A percentile compares a stretch with the other conserved stretches of the same genome.
Conservation (phyloP, 2,329 filamentous ascomycete genomes). For the Plenodomus tracheiphilus region DNA sequence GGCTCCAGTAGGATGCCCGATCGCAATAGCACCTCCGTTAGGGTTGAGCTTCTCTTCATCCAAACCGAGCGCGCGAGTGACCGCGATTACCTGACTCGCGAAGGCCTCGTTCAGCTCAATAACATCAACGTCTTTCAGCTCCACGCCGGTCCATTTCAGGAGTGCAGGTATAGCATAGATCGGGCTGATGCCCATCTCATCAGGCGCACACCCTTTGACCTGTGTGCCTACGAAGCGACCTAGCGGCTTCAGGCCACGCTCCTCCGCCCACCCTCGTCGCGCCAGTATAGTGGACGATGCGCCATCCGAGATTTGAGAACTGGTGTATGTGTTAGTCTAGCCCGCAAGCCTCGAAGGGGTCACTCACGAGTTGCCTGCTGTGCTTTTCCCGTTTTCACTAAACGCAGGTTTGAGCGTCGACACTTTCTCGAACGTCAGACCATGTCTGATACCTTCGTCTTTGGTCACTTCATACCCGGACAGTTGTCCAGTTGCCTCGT, state of each 20-base stretch:
- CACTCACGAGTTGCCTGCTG: slow-evolving; percentile 73
- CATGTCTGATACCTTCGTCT: slow-evolving; percentile 89
- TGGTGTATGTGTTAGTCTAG: slow-evolving; percentile 40
- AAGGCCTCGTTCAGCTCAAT: slow-evolving; percentile 97
- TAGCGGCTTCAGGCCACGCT: slow-evolving; percentile 84
- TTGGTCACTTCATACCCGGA: slow-evolving; percentile 75
- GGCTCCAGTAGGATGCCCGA: slow-evolving; percentile 77
- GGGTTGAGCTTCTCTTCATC: slow-evolving; percentile 78
- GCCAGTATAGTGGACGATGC: slow-evolving; percentile 87
- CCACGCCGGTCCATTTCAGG: slow-evolving; percentile 74
- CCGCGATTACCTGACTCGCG: slow-evolving; percentile 95
- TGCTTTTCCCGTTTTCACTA: slow-evolving; percentile 83
- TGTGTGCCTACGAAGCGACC: slow-evolving; percentile 93
- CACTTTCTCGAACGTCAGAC: slow-evolving; percentile 80
- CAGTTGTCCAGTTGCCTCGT: slow-evolving; percentile 65
- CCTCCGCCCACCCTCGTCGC: slow-evolving; percentile 85
- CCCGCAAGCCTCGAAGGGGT: neutral
- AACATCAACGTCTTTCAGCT: slow-evolving; percentile 80
- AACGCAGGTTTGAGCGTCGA: slow-evolving; percentile 87
- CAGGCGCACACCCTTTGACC: slow-evolving; percentile 84
- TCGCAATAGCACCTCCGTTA: slow-evolving; percentile 78
- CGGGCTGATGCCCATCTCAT: slow-evolving; percentile 94
- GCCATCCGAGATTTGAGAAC: slow-evolving; percentile 91
- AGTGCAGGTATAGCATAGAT: slow-evolving; percentile 76
- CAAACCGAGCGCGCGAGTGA: slow-evolving; percentile 66